phyloP scores from a whole-genome alignment of 2,329 filamentous ascomycete species.

The Fusarium dlaminii region DNA sequence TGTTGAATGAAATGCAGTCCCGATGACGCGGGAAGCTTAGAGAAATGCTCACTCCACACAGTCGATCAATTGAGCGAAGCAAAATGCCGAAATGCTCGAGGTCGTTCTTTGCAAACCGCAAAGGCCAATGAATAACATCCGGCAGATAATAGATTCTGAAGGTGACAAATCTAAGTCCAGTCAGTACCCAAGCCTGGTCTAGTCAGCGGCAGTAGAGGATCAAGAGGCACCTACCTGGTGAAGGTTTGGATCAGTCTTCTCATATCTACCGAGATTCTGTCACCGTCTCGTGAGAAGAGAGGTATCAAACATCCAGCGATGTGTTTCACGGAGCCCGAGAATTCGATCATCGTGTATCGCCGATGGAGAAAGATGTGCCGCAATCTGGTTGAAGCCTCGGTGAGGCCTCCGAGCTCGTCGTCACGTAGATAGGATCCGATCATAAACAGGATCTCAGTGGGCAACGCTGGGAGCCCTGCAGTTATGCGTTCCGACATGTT shows the following conservation, averaged over 20 bases:
- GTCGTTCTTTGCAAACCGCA: neutral
- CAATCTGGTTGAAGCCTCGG: neutral
- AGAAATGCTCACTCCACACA: neutral
- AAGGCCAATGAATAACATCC: neutral
- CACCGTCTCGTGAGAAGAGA: neutral
- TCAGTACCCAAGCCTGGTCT: neutral
- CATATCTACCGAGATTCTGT: neutral
- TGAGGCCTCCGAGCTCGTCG: neutral
- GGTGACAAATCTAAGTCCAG: neutral
- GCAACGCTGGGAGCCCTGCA: neutral
- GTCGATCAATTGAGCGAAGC: neutral
- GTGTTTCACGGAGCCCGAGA: neutral
- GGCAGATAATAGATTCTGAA: neutral
- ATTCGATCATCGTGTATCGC: neutral
- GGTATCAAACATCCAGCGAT: neutral
- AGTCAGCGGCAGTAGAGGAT: accelerated
- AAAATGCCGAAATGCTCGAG: neutral
- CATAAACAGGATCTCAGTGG: neutral
- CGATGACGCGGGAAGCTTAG: neutral
- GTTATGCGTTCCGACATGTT: neutral
- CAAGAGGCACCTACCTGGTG: neutral
- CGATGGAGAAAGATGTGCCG: neutral
- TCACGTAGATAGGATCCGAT: neutral
- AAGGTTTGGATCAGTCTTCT: neutral
- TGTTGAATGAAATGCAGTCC: neutral